phyloP scores from a whole-genome alignment of 768 basidiomycete genomes.

The Stropharia rugosoannulata region DNA sequence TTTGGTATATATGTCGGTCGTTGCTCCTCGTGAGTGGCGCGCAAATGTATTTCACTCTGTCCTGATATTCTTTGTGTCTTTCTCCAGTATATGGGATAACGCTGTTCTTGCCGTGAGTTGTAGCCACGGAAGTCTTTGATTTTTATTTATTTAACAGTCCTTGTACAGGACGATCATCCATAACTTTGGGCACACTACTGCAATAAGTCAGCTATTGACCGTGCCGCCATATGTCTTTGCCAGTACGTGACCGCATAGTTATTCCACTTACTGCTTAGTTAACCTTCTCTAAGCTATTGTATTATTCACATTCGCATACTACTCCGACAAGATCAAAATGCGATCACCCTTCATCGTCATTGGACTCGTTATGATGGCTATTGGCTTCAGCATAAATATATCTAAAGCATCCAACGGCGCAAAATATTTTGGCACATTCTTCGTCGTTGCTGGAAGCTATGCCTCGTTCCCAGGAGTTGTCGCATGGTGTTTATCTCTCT shows the following conservation, averaged over 20 bases:
- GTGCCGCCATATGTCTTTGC: conserved; percentile 67
- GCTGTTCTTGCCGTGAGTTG: conserved; percentile 62
- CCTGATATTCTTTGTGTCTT: background rate
- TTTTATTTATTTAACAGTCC: background rate
- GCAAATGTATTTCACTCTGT: background rate
- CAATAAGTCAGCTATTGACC: conserved; percentile 64
- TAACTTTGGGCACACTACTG: conserved; percentile 53
- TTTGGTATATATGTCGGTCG: conserved; percentile 56
- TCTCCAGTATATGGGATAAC: conserved; percentile 65
- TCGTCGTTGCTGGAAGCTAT: conserved; percentile 64
- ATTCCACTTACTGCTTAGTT: background rate
- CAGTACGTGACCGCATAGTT: conserved; percentile 37
- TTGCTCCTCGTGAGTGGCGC: conserved; percentile 51
- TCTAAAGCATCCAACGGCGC: conserved; percentile 47
- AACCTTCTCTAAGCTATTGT: conserved; percentile 42
- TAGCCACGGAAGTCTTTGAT: background rate
- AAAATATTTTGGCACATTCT: conserved; percentile 76
- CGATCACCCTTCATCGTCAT: conserved; percentile 60
- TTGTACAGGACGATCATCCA: conserved; percentile 56
- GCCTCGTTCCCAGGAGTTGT: conserved; percentile 58
- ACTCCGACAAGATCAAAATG: conserved; percentile 53
- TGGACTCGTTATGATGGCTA: conserved; percentile 46
- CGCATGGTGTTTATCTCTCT: conserved; percentile 48
- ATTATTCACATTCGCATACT: conserved; percentile 50
- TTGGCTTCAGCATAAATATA: conserved; percentile 67